Evolutionary conservation across 148 eudicot genomes (phyloP).

Genomic region (Rhododendron vialii): DNA sequence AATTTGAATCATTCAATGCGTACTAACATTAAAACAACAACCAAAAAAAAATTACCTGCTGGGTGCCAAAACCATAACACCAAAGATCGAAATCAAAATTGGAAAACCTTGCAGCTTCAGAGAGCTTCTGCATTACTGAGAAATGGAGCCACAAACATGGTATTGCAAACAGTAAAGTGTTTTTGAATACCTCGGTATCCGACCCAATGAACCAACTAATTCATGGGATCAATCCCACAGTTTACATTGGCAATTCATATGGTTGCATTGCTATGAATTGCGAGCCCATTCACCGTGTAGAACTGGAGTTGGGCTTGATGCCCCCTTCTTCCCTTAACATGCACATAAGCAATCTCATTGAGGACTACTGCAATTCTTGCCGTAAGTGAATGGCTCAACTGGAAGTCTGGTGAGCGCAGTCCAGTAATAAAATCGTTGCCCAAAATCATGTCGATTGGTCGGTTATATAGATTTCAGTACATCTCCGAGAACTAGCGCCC

Average conservation of each 20-base stretch:
- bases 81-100: neutral
- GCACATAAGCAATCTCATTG: neutral
- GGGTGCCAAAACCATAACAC: neutral
- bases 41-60: neutral
- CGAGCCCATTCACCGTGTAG: neutral
- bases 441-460: neutral
- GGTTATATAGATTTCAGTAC: constrained; percentile 52
- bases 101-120: neutral
- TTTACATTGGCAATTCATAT: neutral
- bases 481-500: constrained; percentile 90
- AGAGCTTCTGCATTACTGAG: neutral
- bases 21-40: neutral
- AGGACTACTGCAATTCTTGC: neutral
- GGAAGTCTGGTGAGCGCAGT: neutral
- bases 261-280: neutral
- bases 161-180: neutral
- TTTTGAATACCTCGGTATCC: neutral
- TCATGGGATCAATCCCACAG: neutral
- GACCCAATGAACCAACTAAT: no score
- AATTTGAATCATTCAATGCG: neutral
- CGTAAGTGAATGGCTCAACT: neutral
- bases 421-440: neutral
- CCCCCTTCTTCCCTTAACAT: constrained; percentile 9
- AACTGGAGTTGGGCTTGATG: neutral
- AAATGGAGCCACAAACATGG: neutral